phyloP scores from a whole-genome alignment of 306 rosid species.

The barrel medic (Medicago truncatula) region DNA sequence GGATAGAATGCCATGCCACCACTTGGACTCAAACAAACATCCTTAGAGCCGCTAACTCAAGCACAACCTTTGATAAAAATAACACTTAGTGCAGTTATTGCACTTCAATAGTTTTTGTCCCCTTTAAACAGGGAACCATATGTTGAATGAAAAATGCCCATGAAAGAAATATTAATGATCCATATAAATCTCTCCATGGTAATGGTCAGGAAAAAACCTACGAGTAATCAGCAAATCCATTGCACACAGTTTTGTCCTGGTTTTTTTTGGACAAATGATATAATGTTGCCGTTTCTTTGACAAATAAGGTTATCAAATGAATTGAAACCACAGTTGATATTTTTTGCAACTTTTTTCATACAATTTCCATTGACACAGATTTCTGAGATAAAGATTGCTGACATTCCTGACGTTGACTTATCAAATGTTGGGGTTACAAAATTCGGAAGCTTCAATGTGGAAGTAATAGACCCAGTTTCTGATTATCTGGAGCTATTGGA shows the following conservation, averaged over 20 bases:
- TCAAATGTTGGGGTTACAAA: slow-evolving; percentile 73
- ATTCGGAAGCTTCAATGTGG: slow-evolving; percentile 79
- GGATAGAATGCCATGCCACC: too few species aligned
- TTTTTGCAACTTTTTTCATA: slow-evolving; percentile 2
- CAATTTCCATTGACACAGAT: slow-evolving; percentile 62
- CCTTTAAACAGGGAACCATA: too few species aligned
- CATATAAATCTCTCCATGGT: background rate
- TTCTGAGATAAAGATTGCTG: slow-evolving; percentile 79
- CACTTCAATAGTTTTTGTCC: too few species aligned
- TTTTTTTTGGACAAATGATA: background rate
- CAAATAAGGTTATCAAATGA: background rate
- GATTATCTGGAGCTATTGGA: slow-evolving; percentile 91
- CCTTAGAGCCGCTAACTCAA: too few species aligned
- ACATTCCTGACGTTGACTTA: slow-evolving; percentile 88
- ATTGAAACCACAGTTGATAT: background rate
- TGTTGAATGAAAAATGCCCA: background rate
- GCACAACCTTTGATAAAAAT: too few species aligned
- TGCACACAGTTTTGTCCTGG: too few species aligned
- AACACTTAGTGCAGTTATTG: too few species aligned
- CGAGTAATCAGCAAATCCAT: too few species aligned
- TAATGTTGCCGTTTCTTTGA: background rate
- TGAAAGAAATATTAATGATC: background rate
- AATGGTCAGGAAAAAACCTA: too few species aligned
- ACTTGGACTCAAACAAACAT: too few species aligned
- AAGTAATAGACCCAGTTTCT: slow-evolving; percentile 90